Conservation (phyloP, 2,329 filamentous ascomycete genomes). For the Botrytis sinoallii region DNA sequence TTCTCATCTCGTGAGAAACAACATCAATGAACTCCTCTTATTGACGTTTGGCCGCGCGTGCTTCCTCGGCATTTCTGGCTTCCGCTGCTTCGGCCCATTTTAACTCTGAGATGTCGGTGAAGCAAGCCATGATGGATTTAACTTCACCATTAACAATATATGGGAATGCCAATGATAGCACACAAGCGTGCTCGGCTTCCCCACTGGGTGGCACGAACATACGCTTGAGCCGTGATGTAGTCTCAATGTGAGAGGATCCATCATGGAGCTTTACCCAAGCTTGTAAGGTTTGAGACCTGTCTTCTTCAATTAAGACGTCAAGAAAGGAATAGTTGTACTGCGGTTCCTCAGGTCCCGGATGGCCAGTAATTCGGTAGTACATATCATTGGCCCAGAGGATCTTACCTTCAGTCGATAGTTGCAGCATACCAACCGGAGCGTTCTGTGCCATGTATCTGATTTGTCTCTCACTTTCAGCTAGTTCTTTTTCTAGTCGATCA, state of each 20-base stretch:
- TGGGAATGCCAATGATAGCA: constrained; percentile 28
- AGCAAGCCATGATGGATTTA: constrained; percentile 32
- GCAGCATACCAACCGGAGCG: constrained; percentile 34
- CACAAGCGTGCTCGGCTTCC: constrained; percentile 30
- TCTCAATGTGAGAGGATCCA: constrained; percentile 28
- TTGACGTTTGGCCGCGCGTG: constrained; percentile 60
- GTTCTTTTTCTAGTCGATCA: constrained; percentile 20
- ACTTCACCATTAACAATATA: constrained; percentile 29
- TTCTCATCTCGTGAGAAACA: constrained; percentile 68
- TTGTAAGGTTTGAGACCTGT: constrained; percentile 23
- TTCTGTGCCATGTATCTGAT: constrained; percentile 35
- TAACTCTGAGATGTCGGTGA: constrained; percentile 34
- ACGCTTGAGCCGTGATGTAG: constrained; percentile 31
- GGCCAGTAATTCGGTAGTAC: constrained; percentile 30
- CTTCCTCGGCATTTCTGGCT: constrained; percentile 48
- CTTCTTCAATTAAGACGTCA: constrained; percentile 29
- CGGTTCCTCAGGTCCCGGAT: constrained; percentile 20
- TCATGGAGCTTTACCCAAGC: constrained; percentile 28
- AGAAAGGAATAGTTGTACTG: constrained; percentile 29
- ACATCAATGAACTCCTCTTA: constrained; percentile 83
- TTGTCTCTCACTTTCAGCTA: constrained; percentile 23
- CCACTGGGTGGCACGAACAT: constrained; percentile 32
- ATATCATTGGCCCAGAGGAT: constrained; percentile 34
- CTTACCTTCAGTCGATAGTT: constrained; percentile 29
- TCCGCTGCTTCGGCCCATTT: constrained; percentile 34